Evolutionary conservation across 2,329 filamentous ascomycete species (phyloP).

Genomic region (Colletotrichum sublineola): DNA sequence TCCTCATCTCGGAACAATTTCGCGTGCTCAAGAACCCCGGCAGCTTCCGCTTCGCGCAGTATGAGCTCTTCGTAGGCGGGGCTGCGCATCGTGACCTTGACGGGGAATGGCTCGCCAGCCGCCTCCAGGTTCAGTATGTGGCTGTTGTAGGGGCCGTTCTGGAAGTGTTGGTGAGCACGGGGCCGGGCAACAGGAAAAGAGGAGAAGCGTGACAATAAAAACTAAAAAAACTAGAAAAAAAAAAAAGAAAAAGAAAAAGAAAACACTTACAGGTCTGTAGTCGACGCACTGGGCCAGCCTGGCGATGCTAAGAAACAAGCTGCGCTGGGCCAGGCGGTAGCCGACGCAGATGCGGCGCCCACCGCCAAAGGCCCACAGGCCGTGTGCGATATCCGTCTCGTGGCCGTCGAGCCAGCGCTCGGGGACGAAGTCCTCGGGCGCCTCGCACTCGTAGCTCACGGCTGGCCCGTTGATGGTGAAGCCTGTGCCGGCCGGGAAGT

Average conservation of each 20-base stretch:
- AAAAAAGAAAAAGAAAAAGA: no score
- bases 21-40: constrained; percentile 13
- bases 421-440: constrained; percentile 49
- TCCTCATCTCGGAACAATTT: constrained; percentile 4
- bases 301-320: constrained; percentile 46
- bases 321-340: constrained; percentile 46
- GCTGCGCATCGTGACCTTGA: constrained; percentile 35
- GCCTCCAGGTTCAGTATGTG: constrained; percentile 35
- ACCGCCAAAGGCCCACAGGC: constrained; percentile 48
- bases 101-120: constrained; percentile 42
- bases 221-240: no score
- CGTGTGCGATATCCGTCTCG: constrained; percentile 44
- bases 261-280: constrained; percentile 21
- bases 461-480: constrained; percentile 56
- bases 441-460: constrained; percentile 51
- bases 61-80: constrained; percentile 37
- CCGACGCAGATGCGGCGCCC: constrained; percentile 46
- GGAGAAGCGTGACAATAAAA: background rate
- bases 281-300: constrained; percentile 46
- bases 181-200: background rate
- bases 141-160: constrained; percentile 36
- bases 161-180: background rate
- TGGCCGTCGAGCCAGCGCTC: constrained; percentile 53
- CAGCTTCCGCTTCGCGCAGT: background rate
- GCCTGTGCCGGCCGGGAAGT: constrained; percentile 58